phyloP scores from a whole-genome alignment of 441 rosid species.

The Geranium incanum region DNA sequence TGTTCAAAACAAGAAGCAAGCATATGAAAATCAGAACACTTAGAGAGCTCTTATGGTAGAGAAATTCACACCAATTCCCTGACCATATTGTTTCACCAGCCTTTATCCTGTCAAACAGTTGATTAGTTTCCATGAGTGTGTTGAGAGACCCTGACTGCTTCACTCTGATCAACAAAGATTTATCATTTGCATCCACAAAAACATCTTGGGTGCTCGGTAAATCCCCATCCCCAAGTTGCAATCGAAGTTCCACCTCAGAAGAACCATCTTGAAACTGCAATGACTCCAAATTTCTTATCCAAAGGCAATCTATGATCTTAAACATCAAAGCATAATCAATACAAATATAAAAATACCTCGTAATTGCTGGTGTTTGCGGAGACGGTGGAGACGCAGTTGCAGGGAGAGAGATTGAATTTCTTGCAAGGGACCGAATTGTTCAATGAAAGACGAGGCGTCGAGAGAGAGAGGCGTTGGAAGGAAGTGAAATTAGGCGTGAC shows the following conservation, averaged over 20 bases:
- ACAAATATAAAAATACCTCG: conserved; percentile 32
- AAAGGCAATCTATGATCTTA: neutral
- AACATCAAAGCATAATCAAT: neutral
- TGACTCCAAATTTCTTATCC: neutral
- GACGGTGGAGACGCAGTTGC: conserved; percentile 39
- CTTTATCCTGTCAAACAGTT: conserved; percentile 61
- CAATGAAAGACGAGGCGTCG: conserved; percentile 16
- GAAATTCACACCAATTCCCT: conserved; percentile 18
- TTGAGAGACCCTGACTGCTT: conserved; percentile 39
- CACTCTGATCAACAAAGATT: conserved; percentile 46
- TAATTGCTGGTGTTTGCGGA: conserved; percentile 39
- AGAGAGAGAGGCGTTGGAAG: conserved; percentile 2
- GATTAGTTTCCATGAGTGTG: conserved; percentile 58
- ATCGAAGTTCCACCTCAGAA: conserved; percentile 68
- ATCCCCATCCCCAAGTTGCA: conserved; percentile 42
- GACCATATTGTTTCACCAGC: conserved; percentile 83
- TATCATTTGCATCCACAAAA: conserved; percentile 68
- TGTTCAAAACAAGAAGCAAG: conserved; percentile 25
- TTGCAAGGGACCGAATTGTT: conserved; percentile 17
- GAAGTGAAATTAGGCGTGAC: conserved; percentile 22
- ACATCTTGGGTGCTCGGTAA: conserved; percentile 49
- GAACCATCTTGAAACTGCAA: conserved; percentile 72
- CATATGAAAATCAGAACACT: neutral
- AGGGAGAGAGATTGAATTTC: conserved; percentile 32
- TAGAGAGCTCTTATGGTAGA: neutral